phyloP scores from a whole-genome alignment of 768 basidiomycete species.

The Glaciozyma martinii region DNA sequence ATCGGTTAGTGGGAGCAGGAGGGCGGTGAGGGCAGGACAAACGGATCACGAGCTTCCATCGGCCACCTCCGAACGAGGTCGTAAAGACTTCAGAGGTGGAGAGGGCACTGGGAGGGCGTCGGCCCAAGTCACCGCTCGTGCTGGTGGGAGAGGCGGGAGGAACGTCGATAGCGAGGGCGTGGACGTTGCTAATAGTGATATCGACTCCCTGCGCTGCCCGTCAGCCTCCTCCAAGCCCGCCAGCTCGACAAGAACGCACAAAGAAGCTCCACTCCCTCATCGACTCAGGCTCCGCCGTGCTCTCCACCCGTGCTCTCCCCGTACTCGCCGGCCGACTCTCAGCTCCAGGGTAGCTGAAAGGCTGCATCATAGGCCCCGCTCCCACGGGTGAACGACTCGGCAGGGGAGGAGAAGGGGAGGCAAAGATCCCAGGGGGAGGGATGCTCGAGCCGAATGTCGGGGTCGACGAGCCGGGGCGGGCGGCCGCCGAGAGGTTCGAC shows the following conservation, averaged over 20 bases:
- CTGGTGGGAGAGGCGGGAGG: background rate
- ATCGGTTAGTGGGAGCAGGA: background rate
- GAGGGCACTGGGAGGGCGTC: background rate
- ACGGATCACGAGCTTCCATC: background rate
- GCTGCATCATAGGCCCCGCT: background rate
- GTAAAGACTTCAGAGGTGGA: background rate
- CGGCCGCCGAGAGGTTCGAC: too few species aligned
- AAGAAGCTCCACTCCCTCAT: background rate
- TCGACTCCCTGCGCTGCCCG: background rate
- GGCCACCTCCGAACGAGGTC: background rate
- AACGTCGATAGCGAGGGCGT: background rate
- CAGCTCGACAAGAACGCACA: background rate
- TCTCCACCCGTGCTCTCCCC: background rate
- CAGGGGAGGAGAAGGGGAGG: background rate
- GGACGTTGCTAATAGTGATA: background rate
- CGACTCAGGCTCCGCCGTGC: background rate
- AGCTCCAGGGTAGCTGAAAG: background rate
- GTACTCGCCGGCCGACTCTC: background rate
- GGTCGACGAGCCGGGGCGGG: too few species aligned
- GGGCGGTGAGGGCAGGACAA: background rate
- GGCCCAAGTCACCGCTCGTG: background rate
- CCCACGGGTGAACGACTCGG: background rate
- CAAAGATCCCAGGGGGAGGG: background rate
- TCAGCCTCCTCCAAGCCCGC: background rate
- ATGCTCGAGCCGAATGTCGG: background rate